Conservation (phyloP, 2,329 filamentous ascomycete species). For the Myriosclerotinia curreyana region DNA sequence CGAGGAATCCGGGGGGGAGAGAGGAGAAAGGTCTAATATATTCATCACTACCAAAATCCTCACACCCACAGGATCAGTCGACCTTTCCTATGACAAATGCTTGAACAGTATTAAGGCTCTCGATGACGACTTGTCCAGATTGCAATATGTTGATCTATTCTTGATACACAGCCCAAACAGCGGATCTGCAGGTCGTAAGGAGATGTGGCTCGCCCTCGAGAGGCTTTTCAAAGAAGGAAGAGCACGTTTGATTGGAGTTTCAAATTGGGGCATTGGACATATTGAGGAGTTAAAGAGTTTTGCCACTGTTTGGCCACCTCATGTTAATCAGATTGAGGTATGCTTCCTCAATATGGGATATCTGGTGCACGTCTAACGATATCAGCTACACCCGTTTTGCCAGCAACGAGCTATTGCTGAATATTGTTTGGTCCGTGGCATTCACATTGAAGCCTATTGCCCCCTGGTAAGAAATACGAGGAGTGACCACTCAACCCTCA, state of each 20-base stretch:
- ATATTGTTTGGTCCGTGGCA: conserved; percentile 47
- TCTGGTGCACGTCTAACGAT: background rate
- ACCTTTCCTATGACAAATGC: conserved; percentile 15
- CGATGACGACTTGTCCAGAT: conserved; percentile 18
- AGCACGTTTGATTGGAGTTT: conserved; percentile 16
- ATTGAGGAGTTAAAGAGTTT: conserved; percentile 21
- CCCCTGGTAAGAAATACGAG: conserved; percentile 58
- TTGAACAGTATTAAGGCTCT: conserved; percentile 24
- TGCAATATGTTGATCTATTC: conserved; percentile 26
- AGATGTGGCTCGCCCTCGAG: conserved; percentile 20
- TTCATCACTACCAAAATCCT: conserved; percentile 24
- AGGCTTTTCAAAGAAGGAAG: conserved; percentile 10
- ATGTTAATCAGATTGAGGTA: conserved; percentile 24
- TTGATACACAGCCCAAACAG: conserved; percentile 17
- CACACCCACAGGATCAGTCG: conserved; percentile 1
- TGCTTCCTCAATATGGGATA: conserved; percentile 30
- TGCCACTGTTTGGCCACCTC: conserved; percentile 17
- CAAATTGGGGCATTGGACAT: conserved; percentile 21
- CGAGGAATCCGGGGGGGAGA: conserved; percentile 5
- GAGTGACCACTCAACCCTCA: conserved; percentile 51
- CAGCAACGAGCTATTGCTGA: conserved; percentile 56
- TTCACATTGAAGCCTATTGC: conserved; percentile 53
- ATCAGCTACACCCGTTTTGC: conserved; percentile 61
- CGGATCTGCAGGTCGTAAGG: conserved; percentile 12
- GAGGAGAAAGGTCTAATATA: conserved; percentile 8